Percentiles rank a stretch among this genome's conserved stretches.
phyloP scores from a whole-genome alignment of 1,284 basidiomycete species.

The Cerioporus squamosus region DNA sequence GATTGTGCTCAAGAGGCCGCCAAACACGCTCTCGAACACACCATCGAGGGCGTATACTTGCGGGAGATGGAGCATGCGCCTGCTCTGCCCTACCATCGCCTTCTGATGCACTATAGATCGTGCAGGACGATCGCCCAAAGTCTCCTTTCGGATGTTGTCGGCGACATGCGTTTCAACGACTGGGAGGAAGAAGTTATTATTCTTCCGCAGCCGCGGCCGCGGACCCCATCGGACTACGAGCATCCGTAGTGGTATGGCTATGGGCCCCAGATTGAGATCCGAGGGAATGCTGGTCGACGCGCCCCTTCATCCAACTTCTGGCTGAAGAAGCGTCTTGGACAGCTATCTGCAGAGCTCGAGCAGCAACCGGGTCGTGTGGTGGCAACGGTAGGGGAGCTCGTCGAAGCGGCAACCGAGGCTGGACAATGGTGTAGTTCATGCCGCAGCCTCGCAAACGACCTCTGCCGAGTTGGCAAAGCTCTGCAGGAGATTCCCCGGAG shows the following conservation, averaged over 20 bases:
- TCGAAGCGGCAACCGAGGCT: neutral
- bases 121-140: slow-evolving; percentile 1
- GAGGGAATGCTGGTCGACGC: no score
- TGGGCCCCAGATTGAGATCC: no score
- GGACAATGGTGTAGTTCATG: neutral
- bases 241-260: no score
- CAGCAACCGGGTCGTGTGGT: neutral
- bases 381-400: neutral
- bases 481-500: neutral
- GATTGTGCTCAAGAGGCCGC: neutral
- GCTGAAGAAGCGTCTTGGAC: neutral
- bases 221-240: no score
- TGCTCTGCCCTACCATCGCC: slow-evolving; percentile 10
- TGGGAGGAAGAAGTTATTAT: no score
- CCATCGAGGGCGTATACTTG: neutral
- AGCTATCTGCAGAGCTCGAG: neutral
- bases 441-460: neutral
- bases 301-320: neutral
- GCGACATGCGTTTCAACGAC: neutral
- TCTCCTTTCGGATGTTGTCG: neutral
- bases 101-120: slow-evolving; percentile 12
- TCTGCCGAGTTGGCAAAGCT: neutral
- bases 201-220: no score
- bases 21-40: neutral
- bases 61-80: slow-evolving; percentile 9